Percentiles rank a stretch among this genome's conserved stretches.
Conservation (phyloP, 225 moss, liverwort and hornwort species). For the Antitrichia curtipendula region DNA sequence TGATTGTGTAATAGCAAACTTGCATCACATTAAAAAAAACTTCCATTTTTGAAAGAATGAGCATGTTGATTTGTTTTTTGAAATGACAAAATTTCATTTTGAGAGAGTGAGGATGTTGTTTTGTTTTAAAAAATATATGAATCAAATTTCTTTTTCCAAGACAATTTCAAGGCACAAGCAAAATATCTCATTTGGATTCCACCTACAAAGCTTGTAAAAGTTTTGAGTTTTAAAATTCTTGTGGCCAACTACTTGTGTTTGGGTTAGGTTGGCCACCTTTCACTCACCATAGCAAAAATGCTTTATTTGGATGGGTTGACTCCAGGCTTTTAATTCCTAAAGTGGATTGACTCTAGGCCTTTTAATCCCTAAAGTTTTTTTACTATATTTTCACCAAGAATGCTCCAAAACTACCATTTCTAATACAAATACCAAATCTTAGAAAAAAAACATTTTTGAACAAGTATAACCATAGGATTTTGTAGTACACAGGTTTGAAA, state of each 20-base stretch:
- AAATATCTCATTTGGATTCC: background rate
- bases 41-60: background rate
- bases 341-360: too few relatives aligned
- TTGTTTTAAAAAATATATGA: too few relatives aligned
- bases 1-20: background rate
- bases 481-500: too few relatives aligned
- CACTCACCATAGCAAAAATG: background rate
- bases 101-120: background rate
- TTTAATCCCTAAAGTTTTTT: too few relatives aligned
- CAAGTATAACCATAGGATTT: too few relatives aligned
- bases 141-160: background rate
- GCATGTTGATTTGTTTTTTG: rapidly evolving
- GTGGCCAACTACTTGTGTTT: too few relatives aligned
- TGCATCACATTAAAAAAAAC: rapidly evolving
- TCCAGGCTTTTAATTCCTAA: too few relatives aligned
- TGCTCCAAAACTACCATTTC: too few relatives aligned
- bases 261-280: background rate
- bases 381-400: too few relatives aligned
- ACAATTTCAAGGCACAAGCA: background rate
- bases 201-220: background rate
- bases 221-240: too few relatives aligned
- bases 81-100: background rate
- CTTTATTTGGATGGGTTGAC: background rate
- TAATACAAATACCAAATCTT: too few relatives aligned
- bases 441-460: too few relatives aligned